Evolutionary conservation across 208 protist species (phyloP), one percentile per base, ranked within the genome.

Genomic region (Trypanosoma melophagium): DNA sequence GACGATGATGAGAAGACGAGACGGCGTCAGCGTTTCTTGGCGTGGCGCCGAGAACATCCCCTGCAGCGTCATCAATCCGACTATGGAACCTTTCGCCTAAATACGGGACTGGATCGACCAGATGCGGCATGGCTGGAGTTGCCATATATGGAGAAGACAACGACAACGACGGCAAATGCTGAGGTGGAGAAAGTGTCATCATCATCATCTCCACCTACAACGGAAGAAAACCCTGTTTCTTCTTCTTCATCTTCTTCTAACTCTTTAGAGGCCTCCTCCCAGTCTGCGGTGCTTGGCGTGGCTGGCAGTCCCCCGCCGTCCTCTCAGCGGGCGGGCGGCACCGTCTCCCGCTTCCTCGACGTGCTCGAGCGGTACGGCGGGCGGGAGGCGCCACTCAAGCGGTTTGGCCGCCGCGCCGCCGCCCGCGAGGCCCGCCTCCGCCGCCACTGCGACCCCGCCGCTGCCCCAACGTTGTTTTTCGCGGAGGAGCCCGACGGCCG

Each of bases 81-180:
- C 0, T 91, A 87, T 65, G 77, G 81, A 21, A 72, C 68, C 45
- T 92, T 83, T 52, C 84, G 84, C 0, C 64, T 92, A 38, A 89
- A 95, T 73, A 88, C 84, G 8, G 90, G 90, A 14, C 66, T 94
- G 3, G 88, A 92, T 41, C 75, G 68, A 40, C 79, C 81, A 14
- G 57, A 75, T 55, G 47, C 77, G 31, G 63, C 69, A 38, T 59
- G 65, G 2, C 19, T 90, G 14, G 79, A 86, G 3, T 49, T 71
- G 52, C 28, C 65, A 8, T 77, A 71, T 57, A 54, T 57, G 17
- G 69, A 60, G 2, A 64, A 35, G 28, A 35, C 28, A 5, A 35
- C 28, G 28, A 35, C 28, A 5, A 35, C 28, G 28, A 35, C 28
- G 28, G 28, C 3, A 35, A 5, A 1, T 35, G 28, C 28, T 5